Evolutionary conservation across 306 rosid genomes (phyloP).

Genomic region (Vigna radiata): DNA sequence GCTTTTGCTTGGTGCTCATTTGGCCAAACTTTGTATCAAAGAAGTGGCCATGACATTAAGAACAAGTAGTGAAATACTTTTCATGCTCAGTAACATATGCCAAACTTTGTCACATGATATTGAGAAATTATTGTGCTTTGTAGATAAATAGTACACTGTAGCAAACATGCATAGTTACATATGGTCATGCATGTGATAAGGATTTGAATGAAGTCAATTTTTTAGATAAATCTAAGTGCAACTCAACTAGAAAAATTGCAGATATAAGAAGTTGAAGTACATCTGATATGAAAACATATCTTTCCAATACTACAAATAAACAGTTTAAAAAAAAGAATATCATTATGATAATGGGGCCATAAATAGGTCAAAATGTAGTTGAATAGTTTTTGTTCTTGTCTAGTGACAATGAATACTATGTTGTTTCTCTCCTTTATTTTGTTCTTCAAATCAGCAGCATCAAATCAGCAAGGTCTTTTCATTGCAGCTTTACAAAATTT

Average conservation of each 20-base stretch:
- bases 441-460: slow-evolving; percentile 50
- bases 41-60: slow-evolving; percentile 17
- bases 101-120: slow-evolving; percentile 29
- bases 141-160: not conserved
- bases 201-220: not conserved
- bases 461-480: slow-evolving; percentile 46
- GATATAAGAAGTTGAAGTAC: not conserved
- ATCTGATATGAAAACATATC: slow-evolving; percentile 6
- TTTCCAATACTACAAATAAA: slow-evolving; percentile 37
- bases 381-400: not conserved
- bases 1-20: slow-evolving; percentile 32
- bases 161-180: not conserved
- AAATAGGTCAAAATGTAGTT: slow-evolving; percentile 37
- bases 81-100: slow-evolving; percentile 9
- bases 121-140: slow-evolving; percentile 13
- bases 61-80: not conserved
- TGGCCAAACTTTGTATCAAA: not conserved
- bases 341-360: slow-evolving; percentile 11
- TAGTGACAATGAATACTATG: slow-evolving; percentile 44
- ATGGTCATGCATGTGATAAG: not conserved
- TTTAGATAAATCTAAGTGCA: no score
- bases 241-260: not conserved
- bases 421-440: slow-evolving; percentile 40
- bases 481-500: slow-evolving; percentile 48
- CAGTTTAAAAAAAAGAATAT: slow-evolving; percentile 25